These are phyloP conservation scores for Fraxinus dipetala DNA, from an alignment of 305 asterid genomes.

Conservation along the genomic window DNA sequence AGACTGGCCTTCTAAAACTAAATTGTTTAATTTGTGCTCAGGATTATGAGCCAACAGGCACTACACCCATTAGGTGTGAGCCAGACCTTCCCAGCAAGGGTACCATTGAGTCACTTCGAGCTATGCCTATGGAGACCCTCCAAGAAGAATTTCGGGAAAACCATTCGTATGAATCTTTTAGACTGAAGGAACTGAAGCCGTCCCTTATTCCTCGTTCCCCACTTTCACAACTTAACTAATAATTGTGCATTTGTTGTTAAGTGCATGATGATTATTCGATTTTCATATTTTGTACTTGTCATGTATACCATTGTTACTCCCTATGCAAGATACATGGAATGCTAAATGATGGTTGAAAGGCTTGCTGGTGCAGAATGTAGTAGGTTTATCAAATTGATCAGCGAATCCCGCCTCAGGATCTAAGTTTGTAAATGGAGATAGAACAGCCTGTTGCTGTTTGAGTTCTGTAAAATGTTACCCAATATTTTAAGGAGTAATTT, in stretches of 20 bases:
- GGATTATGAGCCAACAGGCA: constrained; percentile 49
- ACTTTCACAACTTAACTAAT: constrained; percentile 58
- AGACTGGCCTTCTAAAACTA: not conserved
- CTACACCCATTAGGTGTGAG: constrained; percentile 47
- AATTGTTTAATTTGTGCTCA: constrained; percentile 19
- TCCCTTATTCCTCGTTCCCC: constrained; percentile 68
- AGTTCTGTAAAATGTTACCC: constrained; percentile 12
- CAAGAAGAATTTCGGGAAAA: constrained; percentile 73
- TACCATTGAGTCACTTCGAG: constrained; percentile 60
- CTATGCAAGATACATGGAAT: constrained; percentile 15
- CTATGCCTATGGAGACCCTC: constrained; percentile 76
- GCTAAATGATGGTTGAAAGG: not conserved
- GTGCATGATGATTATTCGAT: not conserved
- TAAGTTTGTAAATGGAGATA: constrained; percentile 27
- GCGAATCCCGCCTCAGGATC: constrained; percentile 50
- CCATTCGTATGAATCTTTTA: constrained; percentile 41
- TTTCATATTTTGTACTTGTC: constrained; percentile 34
- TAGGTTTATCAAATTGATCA: constrained; percentile 22
- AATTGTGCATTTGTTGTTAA: not conserved
- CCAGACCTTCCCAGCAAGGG: constrained; percentile 65
- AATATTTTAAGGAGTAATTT: not conserved
- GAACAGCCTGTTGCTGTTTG: not conserved
- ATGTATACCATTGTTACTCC: constrained; percentile 10
- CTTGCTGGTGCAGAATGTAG: constrained; percentile 15
- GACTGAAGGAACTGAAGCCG: constrained; percentile 46